These are phyloP conservation scores for Orbilia brochopaga DNA, from an alignment of 2,329 filamentous ascomycete species.

Conservation along the genomic window DNA sequence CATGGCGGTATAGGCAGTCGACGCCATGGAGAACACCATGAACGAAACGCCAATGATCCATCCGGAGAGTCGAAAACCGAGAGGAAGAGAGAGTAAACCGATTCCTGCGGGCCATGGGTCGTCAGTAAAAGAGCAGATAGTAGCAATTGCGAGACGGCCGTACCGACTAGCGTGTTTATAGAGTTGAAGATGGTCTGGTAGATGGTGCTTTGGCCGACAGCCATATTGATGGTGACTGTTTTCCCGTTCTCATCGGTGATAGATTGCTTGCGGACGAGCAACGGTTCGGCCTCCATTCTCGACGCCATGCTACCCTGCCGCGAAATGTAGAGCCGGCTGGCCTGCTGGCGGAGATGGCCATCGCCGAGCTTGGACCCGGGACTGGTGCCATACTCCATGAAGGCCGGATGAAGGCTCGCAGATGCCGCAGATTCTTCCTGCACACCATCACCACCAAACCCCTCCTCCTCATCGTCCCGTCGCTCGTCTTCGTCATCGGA, in stretches of 20 bases:
- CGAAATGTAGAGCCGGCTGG: constrained; percentile 60
- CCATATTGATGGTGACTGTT: constrained; percentile 70
- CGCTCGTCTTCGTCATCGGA: constrained; percentile 46
- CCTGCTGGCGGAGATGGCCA: constrained; percentile 63
- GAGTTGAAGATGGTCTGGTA: constrained; percentile 97
- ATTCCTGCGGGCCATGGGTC: constrained; percentile 59
- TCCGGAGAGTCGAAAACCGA: constrained; percentile 79
- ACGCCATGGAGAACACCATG: constrained; percentile 73
- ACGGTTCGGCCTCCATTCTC: constrained; percentile 70
- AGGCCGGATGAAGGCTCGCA: constrained; percentile 24
- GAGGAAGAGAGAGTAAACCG: constrained; percentile 83
- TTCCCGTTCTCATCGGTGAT: constrained; percentile 77
- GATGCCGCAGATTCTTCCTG: constrained; percentile 35
- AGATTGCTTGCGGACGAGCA: constrained; percentile 80
- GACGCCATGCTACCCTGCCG: constrained; percentile 56
- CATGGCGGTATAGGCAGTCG: constrained; percentile 84
- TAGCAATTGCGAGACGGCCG: not conserved
- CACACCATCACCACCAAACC: constrained; percentile 13
- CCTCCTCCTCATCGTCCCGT: constrained; percentile 35
- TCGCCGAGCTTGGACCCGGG: constrained; percentile 58
- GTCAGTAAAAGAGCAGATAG: no score
- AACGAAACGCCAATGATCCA: constrained; percentile 74
- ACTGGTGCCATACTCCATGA: constrained; percentile 37
- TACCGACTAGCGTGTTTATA: constrained; percentile 66
- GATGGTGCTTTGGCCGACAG: constrained; percentile 92